Evolutionary conservation across 75 land plant species (phyloP).

Genomic region (Picea glauca): DNA sequence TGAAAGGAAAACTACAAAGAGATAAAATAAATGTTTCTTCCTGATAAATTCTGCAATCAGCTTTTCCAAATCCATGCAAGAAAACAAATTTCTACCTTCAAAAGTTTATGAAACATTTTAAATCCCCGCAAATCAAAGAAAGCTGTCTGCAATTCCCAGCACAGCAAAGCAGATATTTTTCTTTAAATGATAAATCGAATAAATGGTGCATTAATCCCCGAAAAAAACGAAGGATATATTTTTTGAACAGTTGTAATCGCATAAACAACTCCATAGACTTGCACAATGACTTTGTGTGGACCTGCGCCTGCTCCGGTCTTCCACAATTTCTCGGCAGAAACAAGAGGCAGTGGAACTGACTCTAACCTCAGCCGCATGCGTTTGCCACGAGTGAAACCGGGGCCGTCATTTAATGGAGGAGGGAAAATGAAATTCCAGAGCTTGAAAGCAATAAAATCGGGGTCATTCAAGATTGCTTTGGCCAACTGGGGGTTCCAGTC

Average conservation of each 20-base stretch:
- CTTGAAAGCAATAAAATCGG: constrained; percentile 15
- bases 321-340: not conserved
- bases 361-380: constrained; percentile 15
- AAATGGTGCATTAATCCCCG: too few relatives aligned
- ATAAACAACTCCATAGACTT: constrained; percentile 18
- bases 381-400: not conserved
- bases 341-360: constrained; percentile 8
- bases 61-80: too few relatives aligned
- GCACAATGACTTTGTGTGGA: constrained; percentile 3
- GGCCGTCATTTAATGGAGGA: not conserved
- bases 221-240: not conserved
- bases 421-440: constrained; percentile 9
- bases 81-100: too few relatives aligned
- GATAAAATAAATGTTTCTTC: too few relatives aligned
- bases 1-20: too few relatives aligned
- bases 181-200: too few relatives aligned
- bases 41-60: too few relatives aligned
- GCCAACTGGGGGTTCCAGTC: constrained; percentile 12
- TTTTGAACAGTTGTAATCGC: not conserved
- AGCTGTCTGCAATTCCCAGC: too few relatives aligned
- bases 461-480: constrained; percentile 5
- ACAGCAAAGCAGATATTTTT: too few relatives aligned
- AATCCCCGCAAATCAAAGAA: too few relatives aligned
- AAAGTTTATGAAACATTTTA: too few relatives aligned
- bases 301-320: not conserved